phyloP scores from a whole-genome alignment of 768 basidiomycete genomes.

The Termitomyces sp. region DNA sequence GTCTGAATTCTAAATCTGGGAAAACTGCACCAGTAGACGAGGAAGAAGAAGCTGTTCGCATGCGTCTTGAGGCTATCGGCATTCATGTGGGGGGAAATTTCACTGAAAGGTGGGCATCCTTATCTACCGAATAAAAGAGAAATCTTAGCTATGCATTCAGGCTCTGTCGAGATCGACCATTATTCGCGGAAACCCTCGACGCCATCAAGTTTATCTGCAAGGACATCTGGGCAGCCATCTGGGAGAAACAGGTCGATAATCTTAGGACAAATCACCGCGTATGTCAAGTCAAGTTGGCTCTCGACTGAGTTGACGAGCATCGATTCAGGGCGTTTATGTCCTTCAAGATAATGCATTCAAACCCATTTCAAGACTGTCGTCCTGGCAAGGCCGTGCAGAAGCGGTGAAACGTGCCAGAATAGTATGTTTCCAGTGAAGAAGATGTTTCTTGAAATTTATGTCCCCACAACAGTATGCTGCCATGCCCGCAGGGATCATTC shows the following conservation, averaged over 20 bases:
- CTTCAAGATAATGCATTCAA: slow-evolving; percentile 91
- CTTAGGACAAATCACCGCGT: slow-evolving; percentile 92
- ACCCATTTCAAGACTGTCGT: slow-evolving; percentile 77
- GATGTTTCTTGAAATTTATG: not conserved
- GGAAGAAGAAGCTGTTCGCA: slow-evolving; percentile 68
- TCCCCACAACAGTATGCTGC: slow-evolving; percentile 62
- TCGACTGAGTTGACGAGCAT: not conserved
- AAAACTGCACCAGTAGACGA: slow-evolving; percentile 44
- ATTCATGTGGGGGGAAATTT: slow-evolving; percentile 84
- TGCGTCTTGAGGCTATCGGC: slow-evolving; percentile 79
- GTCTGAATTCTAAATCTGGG: slow-evolving; percentile 31
- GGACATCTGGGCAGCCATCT: slow-evolving; percentile 88
- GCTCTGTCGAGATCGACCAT: slow-evolving; percentile 67
- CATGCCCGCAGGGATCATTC: slow-evolving; percentile 80
- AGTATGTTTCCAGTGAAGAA: slow-evolving; percentile 37
- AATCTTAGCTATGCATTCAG: slow-evolving; percentile 32
- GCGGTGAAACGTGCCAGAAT: slow-evolving; percentile 67
- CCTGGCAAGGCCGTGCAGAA: slow-evolving; percentile 73
- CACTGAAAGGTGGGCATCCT: slow-evolving; percentile 65
- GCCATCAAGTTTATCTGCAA: slow-evolving; percentile 96
- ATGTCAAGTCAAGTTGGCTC: slow-evolving; percentile 19
- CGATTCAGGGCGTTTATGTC: slow-evolving; percentile 80
- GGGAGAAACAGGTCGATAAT: slow-evolving; percentile 96
- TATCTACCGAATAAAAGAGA: not conserved
- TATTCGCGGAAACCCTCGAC: slow-evolving; percentile 83